Evolutionary conservation across 2,329 filamentous ascomycete genomes (phyloP), one percentile per base, ranked within the genome.

Genomic region (Alternaria tenuissima): DNA sequence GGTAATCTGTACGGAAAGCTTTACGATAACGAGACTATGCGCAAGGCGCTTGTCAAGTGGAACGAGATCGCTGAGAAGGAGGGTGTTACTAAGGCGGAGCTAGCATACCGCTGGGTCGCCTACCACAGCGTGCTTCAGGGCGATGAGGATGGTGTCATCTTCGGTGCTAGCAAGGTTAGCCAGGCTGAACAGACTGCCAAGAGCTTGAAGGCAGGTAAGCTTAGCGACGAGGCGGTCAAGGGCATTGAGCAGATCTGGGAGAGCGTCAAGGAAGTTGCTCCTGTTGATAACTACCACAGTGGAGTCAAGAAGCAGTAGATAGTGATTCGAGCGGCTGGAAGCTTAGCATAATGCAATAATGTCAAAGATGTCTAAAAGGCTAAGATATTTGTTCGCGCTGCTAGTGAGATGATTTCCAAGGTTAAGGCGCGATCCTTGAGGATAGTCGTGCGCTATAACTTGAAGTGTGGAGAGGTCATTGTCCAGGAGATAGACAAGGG

Each of bases 61-160:
- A 78, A 76, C 34, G 60, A 63, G n/a, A 77, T 81, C 41, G 78
- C 81, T 0, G 70, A 77, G 55, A 78, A 80, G 26, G 78, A 80
- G 48, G 79, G 78, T 2, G 62, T 77, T 6, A 62, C 67, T 4
- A 75, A 73, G 52, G 79, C 80, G 2, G 80, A 81, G 63, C 61
- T 83, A 51, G 81, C 81, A 6, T 82, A 82, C 57, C 66, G 81
- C 7, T 83, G 81, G 81, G 77, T 82, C 8, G 74, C 69, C 34
- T 78, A 76, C 58, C 74, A 81, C 63, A 76, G 71, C n/a, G 66
- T 71, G 14, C 62, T 83, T 42, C 75, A 76, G 48, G 52, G 58
- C 4, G 77, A 80, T 49, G 59, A 77, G 26, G 80, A 83, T 63
- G 80, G 66, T 0, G 72, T 82, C 7, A 80, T 82, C 55, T 73